Base-by-base conservation (phyloP, 306 rosid genomes). In the Erythrophleum fordii region DNA sequence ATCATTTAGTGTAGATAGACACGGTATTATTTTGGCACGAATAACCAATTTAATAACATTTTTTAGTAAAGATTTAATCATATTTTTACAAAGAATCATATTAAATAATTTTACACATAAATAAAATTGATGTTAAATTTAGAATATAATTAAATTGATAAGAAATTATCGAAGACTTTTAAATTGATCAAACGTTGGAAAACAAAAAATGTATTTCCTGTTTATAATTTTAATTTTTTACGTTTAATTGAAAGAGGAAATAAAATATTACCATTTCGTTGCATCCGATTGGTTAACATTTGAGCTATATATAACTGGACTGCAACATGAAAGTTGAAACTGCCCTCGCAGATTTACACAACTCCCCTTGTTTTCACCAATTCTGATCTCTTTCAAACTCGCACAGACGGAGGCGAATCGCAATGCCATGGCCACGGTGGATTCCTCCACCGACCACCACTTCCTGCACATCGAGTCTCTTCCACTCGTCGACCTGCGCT, bases 401-500 rank as follows among this genome's bases (percentile, higher is more conserved):
- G 2, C 69, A 6, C 48, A 48, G 42, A 37, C 73, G 76, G 81
- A 58, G 81, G 66, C 76, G 35, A 55, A 72, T 22, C 41, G 46
- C 75, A 31, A 72, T 86, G 89, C 91, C 79, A 90, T 91, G 96
- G 87, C 89, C 49, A 20, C 90, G 53, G 81, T 59, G 45, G 89
- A 85, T 39, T 75, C 90, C 56, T 53, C 77, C 68, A 20, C 62
- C 67, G 66, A 80, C 66, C 81, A n/a, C 75, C 66, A 62, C 25
- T 59, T 20, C 17, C 80, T 85, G 69, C 78, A 23, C 75, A 59
- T 77, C 65, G 85, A 68, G 1, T 37, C 93, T n/a, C 81, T 88
- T 6, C 89, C 93, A 0, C 77, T 85, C 34, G 25, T 94, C 62
- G 95, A 92, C 87, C 93, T 92, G 80, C 89, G 89, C 34, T 85